A percentile compares a stretch with the other conserved stretches of the same genome.
Conservation (phyloP, 305 asterid genomes). For the Solanum hybrid region DNA sequence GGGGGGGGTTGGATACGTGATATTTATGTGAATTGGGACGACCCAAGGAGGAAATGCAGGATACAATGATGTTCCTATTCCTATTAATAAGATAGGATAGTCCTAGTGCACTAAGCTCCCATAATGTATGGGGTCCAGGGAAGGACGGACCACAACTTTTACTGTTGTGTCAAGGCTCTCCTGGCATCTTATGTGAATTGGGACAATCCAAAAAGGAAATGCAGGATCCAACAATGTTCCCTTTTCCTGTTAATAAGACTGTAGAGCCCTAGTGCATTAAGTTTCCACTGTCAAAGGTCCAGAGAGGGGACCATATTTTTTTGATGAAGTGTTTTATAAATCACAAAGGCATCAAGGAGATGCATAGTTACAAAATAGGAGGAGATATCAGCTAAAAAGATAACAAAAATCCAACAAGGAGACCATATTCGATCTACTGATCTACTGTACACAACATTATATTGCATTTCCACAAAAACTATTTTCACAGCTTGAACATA, state of each 20-base stretch:
- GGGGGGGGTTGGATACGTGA: not conserved
- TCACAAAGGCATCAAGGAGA: not conserved
- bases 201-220: not conserved
- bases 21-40: not conserved
- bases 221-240: not conserved
- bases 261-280: not conserved
- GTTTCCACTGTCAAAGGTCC: not conserved
- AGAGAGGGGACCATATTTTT: not conserved
- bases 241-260: not conserved
- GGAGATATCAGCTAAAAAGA: not conserved
- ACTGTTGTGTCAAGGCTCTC: not conserved
- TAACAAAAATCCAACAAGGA: not conserved
- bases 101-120: not conserved
- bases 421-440: not conserved
- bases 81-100: not conserved
- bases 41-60: not conserved
- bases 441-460: not conserved
- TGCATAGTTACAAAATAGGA: not conserved
- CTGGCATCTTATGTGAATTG: not conserved
- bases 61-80: not conserved
- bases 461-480: not conserved
- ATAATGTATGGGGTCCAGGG: not conserved
- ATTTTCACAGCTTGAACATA: not conserved
- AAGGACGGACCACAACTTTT: not conserved
- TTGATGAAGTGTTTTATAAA: not conserved